Percentiles rank a stretch among this genome's conserved stretches.
Evolutionary conservation across 2,329 filamentous ascomycete genomes (phyloP).

Genomic region (Ascochyta koolunga): DNA sequence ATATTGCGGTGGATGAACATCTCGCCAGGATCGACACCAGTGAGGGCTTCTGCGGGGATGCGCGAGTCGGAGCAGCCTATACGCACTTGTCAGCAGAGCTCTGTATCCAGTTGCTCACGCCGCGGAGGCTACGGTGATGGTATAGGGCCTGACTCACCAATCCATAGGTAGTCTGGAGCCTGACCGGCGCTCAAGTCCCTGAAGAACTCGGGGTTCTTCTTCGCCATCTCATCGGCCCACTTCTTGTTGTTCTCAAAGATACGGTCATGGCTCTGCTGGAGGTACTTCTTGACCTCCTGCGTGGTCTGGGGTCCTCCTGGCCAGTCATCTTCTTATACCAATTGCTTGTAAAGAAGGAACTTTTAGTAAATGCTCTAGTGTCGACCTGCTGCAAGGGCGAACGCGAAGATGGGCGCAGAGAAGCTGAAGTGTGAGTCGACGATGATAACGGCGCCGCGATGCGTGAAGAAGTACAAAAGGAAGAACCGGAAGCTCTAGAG

Average conservation of each 20-base stretch:
- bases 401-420: conserved; percentile 2
- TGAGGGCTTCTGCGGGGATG: conserved; percentile 50
- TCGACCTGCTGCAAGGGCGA: conserved; percentile 3
- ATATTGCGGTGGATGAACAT: conserved; percentile 47
- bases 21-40: conserved; percentile 45
- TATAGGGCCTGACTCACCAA: conserved; percentile 35
- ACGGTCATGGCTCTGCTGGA: conserved; percentile 68
- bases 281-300: conserved; percentile 54
- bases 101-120: background rate
- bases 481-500: conserved; percentile 3
- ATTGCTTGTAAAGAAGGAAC: conserved; percentile 17
- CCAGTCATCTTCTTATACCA: conserved; percentile 30
- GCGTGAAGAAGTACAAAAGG: background rate
- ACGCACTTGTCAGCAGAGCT: conserved; percentile 5
- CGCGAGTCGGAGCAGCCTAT: conserved; percentile 49
- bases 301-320: conserved; percentile 21
- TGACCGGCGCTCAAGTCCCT: conserved; percentile 68
- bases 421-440: conserved; percentile 9
- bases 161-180: conserved; percentile 69
- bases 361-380: conserved; percentile 12
- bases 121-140: background rate
- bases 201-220: conserved; percentile 70
- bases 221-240: conserved; percentile 67
- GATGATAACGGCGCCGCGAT: background rate
- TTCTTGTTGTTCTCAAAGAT: conserved; percentile 72